Evolutionary conservation across 495 filamentous ascomycete genomes (phyloP).

Genomic region (Aspergillus olivimuriae): DNA sequence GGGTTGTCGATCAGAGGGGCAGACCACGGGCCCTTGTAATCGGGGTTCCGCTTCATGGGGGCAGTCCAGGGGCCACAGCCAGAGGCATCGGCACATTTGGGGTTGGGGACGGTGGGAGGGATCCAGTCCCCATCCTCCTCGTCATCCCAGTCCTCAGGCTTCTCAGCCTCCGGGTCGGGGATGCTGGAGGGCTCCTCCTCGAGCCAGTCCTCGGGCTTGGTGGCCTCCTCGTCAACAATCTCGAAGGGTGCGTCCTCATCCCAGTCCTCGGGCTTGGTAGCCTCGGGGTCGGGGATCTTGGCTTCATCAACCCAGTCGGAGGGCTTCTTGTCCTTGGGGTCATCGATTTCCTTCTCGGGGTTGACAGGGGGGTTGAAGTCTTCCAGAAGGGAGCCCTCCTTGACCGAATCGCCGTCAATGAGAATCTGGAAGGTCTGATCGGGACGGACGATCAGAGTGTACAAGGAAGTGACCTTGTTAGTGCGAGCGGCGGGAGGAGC

Average conservation of each 20-base stretch:
- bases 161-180: slow-evolving; percentile 93
- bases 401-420: slow-evolving; percentile 77
- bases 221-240: slow-evolving; percentile 89
- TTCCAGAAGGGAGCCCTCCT: slow-evolving; percentile 87
- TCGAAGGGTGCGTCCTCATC: slow-evolving; percentile 97
- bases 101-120: slow-evolving; percentile 87
- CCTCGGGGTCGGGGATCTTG: slow-evolving; percentile 85
- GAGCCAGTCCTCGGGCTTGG: slow-evolving; percentile 92
- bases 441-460: slow-evolving; percentile 91
- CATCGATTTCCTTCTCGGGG: slow-evolving; percentile 93
- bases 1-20: slow-evolving; percentile 96
- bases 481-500: slow-evolving; percentile 78
- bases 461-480: slow-evolving; percentile 84
- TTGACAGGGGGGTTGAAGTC: slow-evolving; percentile 93
- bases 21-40: slow-evolving; percentile 98
- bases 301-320: slow-evolving; percentile 92
- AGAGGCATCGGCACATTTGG: slow-evolving; percentile 89
- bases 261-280: slow-evolving; percentile 97
- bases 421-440: slow-evolving; percentile 92
- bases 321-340: slow-evolving; percentile 92
- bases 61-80: slow-evolving; percentile 92
- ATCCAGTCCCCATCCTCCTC: slow-evolving; percentile 99
- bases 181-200: slow-evolving; percentile 81
- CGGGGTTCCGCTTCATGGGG: slow-evolving; percentile 92
- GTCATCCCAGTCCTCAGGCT: slow-evolving; percentile 99